phyloP scores from a whole-genome alignment of 73 alveolate species.

The Vitrella brassicaformis region DNA sequence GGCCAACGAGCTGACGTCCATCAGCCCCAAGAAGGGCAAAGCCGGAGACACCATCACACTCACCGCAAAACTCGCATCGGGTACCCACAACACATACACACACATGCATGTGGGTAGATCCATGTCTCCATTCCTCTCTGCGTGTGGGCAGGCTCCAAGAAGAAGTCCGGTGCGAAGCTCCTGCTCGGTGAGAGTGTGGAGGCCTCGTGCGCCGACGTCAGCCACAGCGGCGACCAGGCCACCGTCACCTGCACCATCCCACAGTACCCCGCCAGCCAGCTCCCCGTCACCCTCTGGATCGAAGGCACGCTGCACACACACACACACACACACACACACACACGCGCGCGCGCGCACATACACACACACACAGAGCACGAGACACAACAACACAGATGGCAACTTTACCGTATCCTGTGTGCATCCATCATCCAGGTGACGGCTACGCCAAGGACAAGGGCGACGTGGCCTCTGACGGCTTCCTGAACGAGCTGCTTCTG shows the following conservation, averaged over 20 bases:
- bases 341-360: no score
- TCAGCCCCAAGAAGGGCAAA: neutral
- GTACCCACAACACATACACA: no score
- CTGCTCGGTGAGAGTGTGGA: neutral
- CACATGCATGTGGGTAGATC: neutral
- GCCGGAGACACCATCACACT: neutral
- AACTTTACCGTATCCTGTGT: no score
- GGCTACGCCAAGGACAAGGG: neutral
- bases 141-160: neutral
- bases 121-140: no score
- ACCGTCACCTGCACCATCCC: neutral
- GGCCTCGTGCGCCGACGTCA: neutral
- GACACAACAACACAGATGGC: no score
- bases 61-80: no score
- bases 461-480: neutral
- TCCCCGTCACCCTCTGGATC: neutral
- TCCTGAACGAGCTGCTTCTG: neutral
- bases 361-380: no score
- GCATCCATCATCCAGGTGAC: no score
- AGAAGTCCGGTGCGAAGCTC: neutral
- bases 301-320: no score
- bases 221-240: neutral
- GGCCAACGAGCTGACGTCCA: neutral
- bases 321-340: no score
- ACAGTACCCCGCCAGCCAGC: neutral